Evolutionary conservation across 768 basidiomycete species (phyloP), one percentile per base, ranked within the genome.

Genomic region (Sistotremastrum niveocremeum): DNA sequence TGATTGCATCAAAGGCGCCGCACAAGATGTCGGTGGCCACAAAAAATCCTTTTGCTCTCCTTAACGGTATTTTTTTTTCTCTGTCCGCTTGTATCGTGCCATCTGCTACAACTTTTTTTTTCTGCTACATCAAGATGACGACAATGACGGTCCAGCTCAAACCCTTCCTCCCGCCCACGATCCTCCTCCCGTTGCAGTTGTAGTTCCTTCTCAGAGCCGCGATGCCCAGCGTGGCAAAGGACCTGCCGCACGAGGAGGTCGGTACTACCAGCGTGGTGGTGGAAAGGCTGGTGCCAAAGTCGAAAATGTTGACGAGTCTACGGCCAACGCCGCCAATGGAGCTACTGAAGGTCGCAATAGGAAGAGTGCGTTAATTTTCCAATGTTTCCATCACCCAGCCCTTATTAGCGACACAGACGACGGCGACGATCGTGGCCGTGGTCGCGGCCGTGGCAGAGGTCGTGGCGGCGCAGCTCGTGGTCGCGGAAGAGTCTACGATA

Each of bases 1-100:
- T 54, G 57, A 46, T 51, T 54, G 53, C 42, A 47, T 46, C 54
- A 56, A 68, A 64, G 71, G 74, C 77, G 72, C 77, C 77, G 74
- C 70, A 74, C 67, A 76, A 65, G 60, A 87, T 89, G 84, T 86
- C 85, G 83, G 84, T 88, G 77, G 85, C 81, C 70, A 78, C 78
- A 61, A 79, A 69, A 76, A 88, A 87, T 70, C 80, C 81, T 54
- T 89, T 88, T 70, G 77, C 84, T 64, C 58, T 87, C 67, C 71
- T 88, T 64, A 79, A 81, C 62, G 81, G 84, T 86, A 39, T 41
- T 46, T 12, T 12, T 36, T 37, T 36, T 32, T 33, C 12, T 42
- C 37, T 37, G 7, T 34, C 29, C 8, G n/a, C 5, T 8, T 20
- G 31, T 29, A 7, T 46, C 31, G 6, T 46, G 28, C 28, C 31